Evolutionary conservation across 108 stramenopile genomes (phyloP).

Genomic region (Hondaea fermentalgiana): DNA sequence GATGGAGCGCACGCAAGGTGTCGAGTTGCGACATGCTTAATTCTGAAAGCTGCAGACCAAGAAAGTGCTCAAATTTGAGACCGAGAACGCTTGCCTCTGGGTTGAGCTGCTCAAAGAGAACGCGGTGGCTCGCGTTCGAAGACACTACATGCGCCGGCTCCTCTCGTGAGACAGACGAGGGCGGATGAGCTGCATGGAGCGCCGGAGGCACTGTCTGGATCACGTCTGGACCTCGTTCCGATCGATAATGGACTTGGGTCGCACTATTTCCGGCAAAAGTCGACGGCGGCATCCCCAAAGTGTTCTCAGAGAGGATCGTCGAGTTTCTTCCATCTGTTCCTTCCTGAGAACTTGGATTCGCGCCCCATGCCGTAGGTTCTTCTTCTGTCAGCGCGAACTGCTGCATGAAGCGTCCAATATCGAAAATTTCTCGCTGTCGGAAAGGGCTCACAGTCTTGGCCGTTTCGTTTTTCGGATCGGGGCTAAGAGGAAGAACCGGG

Average conservation of each 20-base stretch:
- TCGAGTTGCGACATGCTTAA: slow-evolving; percentile 3
- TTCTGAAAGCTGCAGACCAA: not conserved
- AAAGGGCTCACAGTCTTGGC: not conserved
- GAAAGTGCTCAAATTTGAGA: not conserved
- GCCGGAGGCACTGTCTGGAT: too few species aligned
- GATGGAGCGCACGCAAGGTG: not conserved
- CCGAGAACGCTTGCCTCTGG: not conserved
- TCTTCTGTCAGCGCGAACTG: not conserved
- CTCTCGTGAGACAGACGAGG: not conserved
- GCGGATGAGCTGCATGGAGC: too few species aligned
- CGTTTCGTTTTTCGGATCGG: not conserved
- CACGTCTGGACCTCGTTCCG: too few species aligned
- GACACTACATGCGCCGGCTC: not conserved
- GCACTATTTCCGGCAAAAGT: too few species aligned
- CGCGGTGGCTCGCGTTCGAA: not conserved
- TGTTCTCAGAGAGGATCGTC: too few species aligned
- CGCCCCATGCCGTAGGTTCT: too few species aligned
- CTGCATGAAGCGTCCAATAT: not conserved
- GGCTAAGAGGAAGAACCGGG: not conserved
- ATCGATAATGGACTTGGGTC: too few species aligned
- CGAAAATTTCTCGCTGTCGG: not conserved
- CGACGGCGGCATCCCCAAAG: too few species aligned
- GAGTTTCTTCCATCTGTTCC: too few species aligned
- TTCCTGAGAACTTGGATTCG: too few species aligned
- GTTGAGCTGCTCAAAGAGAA: not conserved